Evolutionary conservation across 108 stramenopile genomes (phyloP).

Genomic region (Skeletonema grethae): DNA sequence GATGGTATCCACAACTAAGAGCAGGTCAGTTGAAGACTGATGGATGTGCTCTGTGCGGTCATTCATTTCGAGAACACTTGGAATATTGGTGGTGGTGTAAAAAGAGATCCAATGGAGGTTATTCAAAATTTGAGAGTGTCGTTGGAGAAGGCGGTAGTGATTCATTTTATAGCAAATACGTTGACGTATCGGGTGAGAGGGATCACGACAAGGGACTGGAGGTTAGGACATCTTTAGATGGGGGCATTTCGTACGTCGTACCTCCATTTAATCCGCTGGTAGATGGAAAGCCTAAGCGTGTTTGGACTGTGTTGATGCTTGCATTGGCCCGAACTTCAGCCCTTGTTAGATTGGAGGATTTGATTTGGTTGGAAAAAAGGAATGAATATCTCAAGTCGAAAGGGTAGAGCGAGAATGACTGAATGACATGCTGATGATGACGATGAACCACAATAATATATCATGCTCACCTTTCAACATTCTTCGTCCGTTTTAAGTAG

Average conservation of each 20-base stretch:
- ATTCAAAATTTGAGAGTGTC: conserved; percentile 17
- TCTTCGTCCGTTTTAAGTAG: not conserved
- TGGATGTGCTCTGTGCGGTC: conserved; percentile 35
- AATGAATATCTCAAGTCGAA: conserved; percentile 10
- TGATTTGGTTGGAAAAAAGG: conserved; percentile 25
- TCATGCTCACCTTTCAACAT: not conserved
- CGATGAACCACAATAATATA: not conserved
- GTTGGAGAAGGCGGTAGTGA: not conserved
- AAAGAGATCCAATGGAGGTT: conserved; percentile 9
- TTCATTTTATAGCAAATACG: conserved; percentile 36
- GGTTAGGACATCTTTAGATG: conserved; percentile 10
- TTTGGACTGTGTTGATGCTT: conserved; percentile 31
- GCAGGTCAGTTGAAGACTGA: conserved; percentile 18
- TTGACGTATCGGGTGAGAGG: conserved; percentile 9
- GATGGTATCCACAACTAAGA: conserved; percentile 21
- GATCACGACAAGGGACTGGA: conserved; percentile 9
- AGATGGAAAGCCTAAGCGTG: conserved; percentile 19
- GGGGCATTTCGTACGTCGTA: conserved; percentile 23
- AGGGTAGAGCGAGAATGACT: not conserved
- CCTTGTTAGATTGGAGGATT: conserved; percentile 20
- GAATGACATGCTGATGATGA: not conserved
- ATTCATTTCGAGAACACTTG: conserved; percentile 42
- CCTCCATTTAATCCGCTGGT: conserved; percentile 21
- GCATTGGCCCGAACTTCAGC: conserved; percentile 28
- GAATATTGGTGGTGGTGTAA: conserved; percentile 36